Evolutionary conservation across 192 early-diverging fungal species (phyloP).

Genomic region (Mortierella claussenii): DNA sequence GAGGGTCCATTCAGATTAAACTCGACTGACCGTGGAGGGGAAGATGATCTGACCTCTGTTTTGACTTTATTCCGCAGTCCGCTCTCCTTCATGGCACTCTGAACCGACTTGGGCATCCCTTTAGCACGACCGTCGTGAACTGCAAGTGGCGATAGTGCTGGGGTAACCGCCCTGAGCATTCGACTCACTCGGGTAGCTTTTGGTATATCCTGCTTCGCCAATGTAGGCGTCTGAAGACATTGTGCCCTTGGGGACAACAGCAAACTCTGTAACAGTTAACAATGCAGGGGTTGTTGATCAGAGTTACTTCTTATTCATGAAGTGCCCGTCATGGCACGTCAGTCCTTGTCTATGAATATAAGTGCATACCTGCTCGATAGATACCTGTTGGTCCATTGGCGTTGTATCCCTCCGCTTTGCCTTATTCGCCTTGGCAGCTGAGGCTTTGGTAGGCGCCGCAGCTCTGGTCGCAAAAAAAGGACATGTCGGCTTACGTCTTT

Average conservation of each 20-base stretch:
- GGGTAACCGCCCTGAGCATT: background rate
- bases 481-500: conserved; percentile 32
- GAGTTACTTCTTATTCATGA: too few species aligned
- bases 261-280: too few species aligned
- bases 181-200: background rate
- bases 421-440: conserved; percentile 22
- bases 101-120: too few species aligned
- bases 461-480: conserved; percentile 41
- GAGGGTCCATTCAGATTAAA: background rate
- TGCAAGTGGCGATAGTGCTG: background rate
- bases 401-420: conserved; percentile 1
- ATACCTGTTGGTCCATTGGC: background rate
- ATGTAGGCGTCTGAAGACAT: background rate
- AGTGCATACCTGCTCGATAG: conserved; percentile 9
- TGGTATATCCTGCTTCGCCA: background rate
- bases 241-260: conserved; percentile 1
- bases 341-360: too few species aligned
- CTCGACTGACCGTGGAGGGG: conserved; percentile 10
- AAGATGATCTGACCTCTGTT: background rate
- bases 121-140: background rate
- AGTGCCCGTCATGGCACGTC: too few species aligned
- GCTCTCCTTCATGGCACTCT: too few species aligned
- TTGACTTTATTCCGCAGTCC: background rate
- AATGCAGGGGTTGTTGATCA: too few species aligned
- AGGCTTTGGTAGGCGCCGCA: conserved; percentile 25